Base-by-base conservation (phyloP, 208 protist species). In the Crithidia thermophila region DNA sequence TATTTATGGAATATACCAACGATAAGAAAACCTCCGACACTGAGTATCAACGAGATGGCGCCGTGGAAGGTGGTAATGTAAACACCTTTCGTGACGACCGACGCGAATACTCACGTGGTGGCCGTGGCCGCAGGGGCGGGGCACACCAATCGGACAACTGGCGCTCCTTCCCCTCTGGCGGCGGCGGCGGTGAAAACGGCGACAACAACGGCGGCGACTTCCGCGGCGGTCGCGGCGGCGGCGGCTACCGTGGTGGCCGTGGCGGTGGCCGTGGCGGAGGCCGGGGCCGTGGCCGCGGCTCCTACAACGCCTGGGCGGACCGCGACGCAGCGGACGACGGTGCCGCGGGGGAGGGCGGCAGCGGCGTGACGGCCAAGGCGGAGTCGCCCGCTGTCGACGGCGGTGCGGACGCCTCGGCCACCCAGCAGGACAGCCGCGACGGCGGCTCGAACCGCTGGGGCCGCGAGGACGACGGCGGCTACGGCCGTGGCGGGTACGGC, bases 1-100 rank as follows among this genome's bases (percentile, higher is more conserved):
- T 62, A 50, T 84, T 78, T 80, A 85, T 85, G 79, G 67, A 82
- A 76, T 72, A 81, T 67, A 75, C 70, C 70, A 75, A 59, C 74
- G 63, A 79, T 31, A 62, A 77, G 30, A 72, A 66, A 68, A 33
- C 42, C 13, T 60, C 70, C 77, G 67, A 81, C 76, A 67, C 67
- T 63, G 71, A 84, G 79, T 76, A 84, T 84, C 68, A 81, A 73
- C 61, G 69, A 59, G 61, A 80, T 81, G 79, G 75, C 72, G 75
- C 65, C 49, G 61, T 66, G 56, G 72, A 69, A 64, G 64, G 64
- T 62, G 71, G 42, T 59, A 45, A 66, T 59, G 72, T 77, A 60
- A 72, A 51, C 47, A 72, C 55, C 72, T 67, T 72, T 58, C 67
- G 61, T 61, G 70, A 77, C 62, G 65, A 75, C 75, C 56, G 71